These are phyloP conservation scores for Penicilliopsis zonata DNA, from an alignment of 495 filamentous ascomycete species.

Conservation along the genomic window DNA sequence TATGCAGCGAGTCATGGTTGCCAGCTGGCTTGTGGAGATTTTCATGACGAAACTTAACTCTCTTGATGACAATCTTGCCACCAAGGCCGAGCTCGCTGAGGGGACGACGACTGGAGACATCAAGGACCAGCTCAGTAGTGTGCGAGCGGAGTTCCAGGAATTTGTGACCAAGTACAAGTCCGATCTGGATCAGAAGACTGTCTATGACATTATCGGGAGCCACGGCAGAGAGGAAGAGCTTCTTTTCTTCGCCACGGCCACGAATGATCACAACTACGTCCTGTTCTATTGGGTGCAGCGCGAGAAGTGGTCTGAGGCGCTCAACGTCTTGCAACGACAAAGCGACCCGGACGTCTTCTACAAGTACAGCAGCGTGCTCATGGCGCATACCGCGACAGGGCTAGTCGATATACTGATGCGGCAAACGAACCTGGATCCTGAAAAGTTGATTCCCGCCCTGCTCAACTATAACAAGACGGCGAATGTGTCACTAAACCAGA, in stretches of 20 bases:
- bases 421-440: constrained; percentile 75
- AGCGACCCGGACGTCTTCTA: constrained; percentile 89
- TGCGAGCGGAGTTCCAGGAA: constrained; percentile 72
- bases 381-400: constrained; percentile 73
- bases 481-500: constrained; percentile 43
- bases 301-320: constrained; percentile 82
- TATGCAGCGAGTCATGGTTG: constrained; percentile 93
- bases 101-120: constrained; percentile 56
- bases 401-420: constrained; percentile 90
- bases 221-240: constrained; percentile 91
- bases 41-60: constrained; percentile 97
- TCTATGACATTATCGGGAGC: constrained; percentile 90
- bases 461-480: constrained; percentile 79
- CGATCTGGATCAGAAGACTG: constrained; percentile 82
- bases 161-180: constrained; percentile 74
- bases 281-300: constrained; percentile 95
- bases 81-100: constrained; percentile 72
- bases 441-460: constrained; percentile 82
- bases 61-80: constrained; percentile 86
- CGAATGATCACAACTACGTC: constrained; percentile 89
- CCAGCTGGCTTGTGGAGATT: constrained; percentile 87
- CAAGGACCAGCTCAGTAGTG: constrained; percentile 52
- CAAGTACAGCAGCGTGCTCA: constrained; percentile 88
- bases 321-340: constrained; percentile 82
- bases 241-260: constrained; percentile 73